Evolutionary conservation across 768 basidiomycete species (phyloP).

Genomic region (Lactarius akahatsu): DNA sequence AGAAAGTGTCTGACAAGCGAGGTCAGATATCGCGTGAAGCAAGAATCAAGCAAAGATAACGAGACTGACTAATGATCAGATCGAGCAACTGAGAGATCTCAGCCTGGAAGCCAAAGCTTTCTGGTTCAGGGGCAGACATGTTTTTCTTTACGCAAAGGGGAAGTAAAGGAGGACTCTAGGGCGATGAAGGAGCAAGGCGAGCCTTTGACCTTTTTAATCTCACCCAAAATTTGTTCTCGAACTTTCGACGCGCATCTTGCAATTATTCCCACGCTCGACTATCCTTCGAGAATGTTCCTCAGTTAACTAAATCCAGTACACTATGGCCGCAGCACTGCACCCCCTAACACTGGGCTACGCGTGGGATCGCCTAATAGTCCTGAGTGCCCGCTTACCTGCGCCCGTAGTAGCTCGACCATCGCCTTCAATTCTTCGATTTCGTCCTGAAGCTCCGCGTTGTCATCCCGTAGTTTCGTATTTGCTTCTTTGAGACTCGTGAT

Average conservation of each 20-base stretch:
- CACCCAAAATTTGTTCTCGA: slow-evolving; percentile 41
- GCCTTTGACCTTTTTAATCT: slow-evolving; percentile 40
- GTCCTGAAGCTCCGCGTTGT: slow-evolving; percentile 55
- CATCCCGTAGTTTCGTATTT: slow-evolving; percentile 55
- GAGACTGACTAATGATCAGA: slow-evolving; percentile 88
- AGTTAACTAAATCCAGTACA: slow-evolving; percentile 6
- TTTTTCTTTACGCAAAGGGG: slow-evolving; percentile 36
- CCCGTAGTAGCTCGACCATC: slow-evolving; percentile 67
- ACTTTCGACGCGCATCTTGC: slow-evolving; percentile 39
- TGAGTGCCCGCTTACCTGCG: slow-evolving; percentile 49
- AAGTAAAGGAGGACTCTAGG: slow-evolving; percentile 25
- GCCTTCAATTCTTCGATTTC: slow-evolving; percentile 66
- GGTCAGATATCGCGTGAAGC: slow-evolving; percentile 17
- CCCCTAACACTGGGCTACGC: slow-evolving; percentile 38
- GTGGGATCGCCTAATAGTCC: slow-evolving; percentile 49
- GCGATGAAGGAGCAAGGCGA: slow-evolving; percentile 11
- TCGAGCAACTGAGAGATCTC: slow-evolving; percentile 99
- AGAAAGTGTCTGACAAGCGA: slow-evolving; percentile 82
- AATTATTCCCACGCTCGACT: slow-evolving; percentile 29
- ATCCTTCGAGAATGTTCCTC: slow-evolving; percentile 36
- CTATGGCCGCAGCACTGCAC: slow-evolving; percentile 17
- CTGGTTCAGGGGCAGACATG: slow-evolving; percentile 53
- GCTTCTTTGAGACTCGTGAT: slow-evolving; percentile 46
- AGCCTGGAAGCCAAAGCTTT: slow-evolving; percentile 96
- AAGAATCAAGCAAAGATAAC: slow-evolving; percentile 2